Base-by-base conservation (phyloP, 352 stramenopile genomes). In the Phytopythium boreale region DNA sequence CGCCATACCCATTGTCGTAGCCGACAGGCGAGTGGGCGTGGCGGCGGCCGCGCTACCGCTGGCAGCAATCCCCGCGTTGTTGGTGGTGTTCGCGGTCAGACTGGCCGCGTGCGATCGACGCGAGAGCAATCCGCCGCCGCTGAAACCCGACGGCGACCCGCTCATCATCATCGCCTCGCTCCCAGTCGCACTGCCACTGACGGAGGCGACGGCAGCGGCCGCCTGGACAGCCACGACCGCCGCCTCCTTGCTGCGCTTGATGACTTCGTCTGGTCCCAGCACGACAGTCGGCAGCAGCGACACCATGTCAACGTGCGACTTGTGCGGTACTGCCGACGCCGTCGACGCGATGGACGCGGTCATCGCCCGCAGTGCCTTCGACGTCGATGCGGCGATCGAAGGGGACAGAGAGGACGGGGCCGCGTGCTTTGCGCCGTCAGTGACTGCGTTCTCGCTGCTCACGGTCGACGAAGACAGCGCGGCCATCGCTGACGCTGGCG, bases 191-290 rank as follows among this genome's bases (percentile, higher is more conserved):
- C 64, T 66, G 20, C 87, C 81, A 7, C 76, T 71, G 50, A 79
- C 76, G 0, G 82, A 88, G 3, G 80, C 84, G 12, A 91, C 84
- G 10, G 83, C 79, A 7, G 86, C 76, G 19, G 77, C 86, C 27
- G 82, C 83, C 70, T 95, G 84, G 6, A 93, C 83, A 10, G 84
- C 83, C 10, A 84, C 79, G 5, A 88, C 83, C 14, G 87, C 84
- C 0, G 84, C 80, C 62, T 92, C 80, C 58, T 95, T 95, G 67
- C 84, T 93, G 39, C 85, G 83, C 58, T 93, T 93, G 63, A 95
- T 95, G 31, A 95, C 87, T 71, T 95, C 84, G 58, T 95, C 87
- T 22, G 87, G 87, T 6, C 74, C 75, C 17, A 95, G 60, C 4
- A 80, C 66, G 5, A 68, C 60, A 8, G 64, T 70, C 29, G 84